A percentile compares a stretch with the other conserved stretches of the same genome.
Evolutionary conservation across 2,329 filamentous ascomycete species (phyloP).

Genomic region (Verticillium nonalfalfae): DNA sequence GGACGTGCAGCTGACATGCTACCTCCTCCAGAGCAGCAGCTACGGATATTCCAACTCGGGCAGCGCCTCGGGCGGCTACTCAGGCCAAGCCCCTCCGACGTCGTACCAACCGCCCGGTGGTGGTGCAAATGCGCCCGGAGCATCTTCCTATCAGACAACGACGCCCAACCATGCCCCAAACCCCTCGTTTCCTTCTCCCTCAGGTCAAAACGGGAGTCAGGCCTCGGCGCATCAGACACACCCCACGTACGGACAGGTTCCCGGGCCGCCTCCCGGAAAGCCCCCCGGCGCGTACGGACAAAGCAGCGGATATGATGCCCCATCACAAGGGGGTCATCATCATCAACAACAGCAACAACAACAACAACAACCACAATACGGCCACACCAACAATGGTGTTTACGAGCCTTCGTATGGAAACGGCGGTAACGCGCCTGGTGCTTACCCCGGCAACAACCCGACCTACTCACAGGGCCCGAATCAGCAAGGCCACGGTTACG

Average conservation of each 20-base stretch:
- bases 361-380: conserved; percentile 6
- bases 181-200: conserved; percentile 12
- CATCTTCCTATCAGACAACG: conserved; percentile 20
- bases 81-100: conserved; percentile 55
- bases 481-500: conserved; percentile 11
- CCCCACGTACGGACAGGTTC: conserved; percentile 15
- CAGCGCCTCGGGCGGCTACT: conserved; percentile 50
- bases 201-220: conserved; percentile 5
- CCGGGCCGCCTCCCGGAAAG: conserved; percentile 8
- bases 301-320: conserved; percentile 9
- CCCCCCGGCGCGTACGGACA: conserved; percentile 10
- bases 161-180: conserved; percentile 13
- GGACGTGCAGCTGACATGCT: not conserved
- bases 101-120: conserved; percentile 42
- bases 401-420: conserved; percentile 22
- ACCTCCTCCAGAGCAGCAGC: conserved; percentile 36
- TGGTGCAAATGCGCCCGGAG: conserved; percentile 15
- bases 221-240: conserved; percentile 9
- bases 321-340: conserved; percentile 11
- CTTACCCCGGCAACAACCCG: conserved; percentile 23
- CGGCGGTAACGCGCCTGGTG: conserved; percentile 18
- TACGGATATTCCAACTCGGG: conserved; percentile 56
- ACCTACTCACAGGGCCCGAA: conserved; percentile 10
- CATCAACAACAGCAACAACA: not conserved
- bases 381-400: conserved; percentile 6